These are phyloP conservation scores for Metarhizium album DNA, from an alignment of 2,329 filamentous ascomycete species.

Conservation along the genomic window DNA sequence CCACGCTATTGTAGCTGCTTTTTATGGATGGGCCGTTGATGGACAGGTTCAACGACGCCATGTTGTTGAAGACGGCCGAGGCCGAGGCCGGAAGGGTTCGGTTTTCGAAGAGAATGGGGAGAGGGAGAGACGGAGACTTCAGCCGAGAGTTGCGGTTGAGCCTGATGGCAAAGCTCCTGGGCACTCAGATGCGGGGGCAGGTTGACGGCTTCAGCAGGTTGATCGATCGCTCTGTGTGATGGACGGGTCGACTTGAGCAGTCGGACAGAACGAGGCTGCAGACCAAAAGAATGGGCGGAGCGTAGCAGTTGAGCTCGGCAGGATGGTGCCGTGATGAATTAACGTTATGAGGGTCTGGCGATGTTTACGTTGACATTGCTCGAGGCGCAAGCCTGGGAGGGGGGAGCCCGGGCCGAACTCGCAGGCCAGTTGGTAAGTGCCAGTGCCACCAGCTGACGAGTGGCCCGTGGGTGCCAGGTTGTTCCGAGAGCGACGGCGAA, in stretches of 20 bases:
- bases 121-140: slow-evolving; percentile 1
- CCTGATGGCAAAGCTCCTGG: neutral
- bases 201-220: neutral
- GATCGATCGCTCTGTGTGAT: neutral
- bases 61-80: slow-evolving; percentile 24
- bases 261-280: neutral
- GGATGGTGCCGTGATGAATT: neutral
- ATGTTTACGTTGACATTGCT: slow-evolving; percentile 11
- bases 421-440: slow-evolving; percentile 3
- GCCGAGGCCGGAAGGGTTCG: neutral
- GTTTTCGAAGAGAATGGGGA: neutral
- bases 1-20: slow-evolving; percentile 58
- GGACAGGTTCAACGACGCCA: slow-evolving; percentile 74
- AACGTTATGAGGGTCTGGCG: slow-evolving; percentile 6
- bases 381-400: slow-evolving; percentile 6
- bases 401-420: neutral
- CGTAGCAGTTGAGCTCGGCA: neutral
- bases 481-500: too few relatives aligned
- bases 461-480: too few relatives aligned
- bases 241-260: neutral
- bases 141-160: neutral
- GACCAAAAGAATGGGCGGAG: neutral
- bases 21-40: slow-evolving; percentile 75
- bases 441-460: neutral
- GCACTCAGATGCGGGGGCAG: neutral